Base-by-base conservation (phyloP, 805 yeast genomes). In the Metschnikowia cerradonensis region DNA sequence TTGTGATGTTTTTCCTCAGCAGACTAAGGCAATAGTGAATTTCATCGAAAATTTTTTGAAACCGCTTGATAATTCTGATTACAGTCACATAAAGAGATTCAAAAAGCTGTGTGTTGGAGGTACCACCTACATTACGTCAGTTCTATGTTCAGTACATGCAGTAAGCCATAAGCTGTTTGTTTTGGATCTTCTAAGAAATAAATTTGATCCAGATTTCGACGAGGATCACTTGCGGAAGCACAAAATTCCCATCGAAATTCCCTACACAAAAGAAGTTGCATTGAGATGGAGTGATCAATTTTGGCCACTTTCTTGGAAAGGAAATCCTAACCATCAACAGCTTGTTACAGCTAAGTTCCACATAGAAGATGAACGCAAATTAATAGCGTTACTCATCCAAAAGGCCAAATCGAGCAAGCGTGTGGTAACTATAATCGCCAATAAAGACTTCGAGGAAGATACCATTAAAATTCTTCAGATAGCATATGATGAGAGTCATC, bases 271-370 rank as follows among this genome's bases (percentile, higher is more conserved):
- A 57, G 90, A 84, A n/a, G 65, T 81, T 14, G 78, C 86, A 20
- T 52, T 67, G 1, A 70, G 72, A 39, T 91, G 97, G 97, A 78
- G 90, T 2, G 50, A 66, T 3, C 57, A 70, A 15, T 79, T 77
- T 56, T 92, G 98, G 99, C 98, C 98, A 0, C 69, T 89, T 48
- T 76, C 89, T 37, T 94, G 98, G 98, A 84, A 90, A 58, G 98
- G 98, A 0, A 90, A 91, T 61, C 95, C 96, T 0, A 75, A 83
- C 57, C 82, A 83, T 52, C 94, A 87, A 60, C 79, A 78, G 32
- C 66, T 89, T 37, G 82, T 84, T 30, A 82, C 80, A 6, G 72
- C 82, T 20, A 59, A 59, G 2, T 70, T 83, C 48, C 79, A 87
- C 53, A 71, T 81, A 46, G 68, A 58, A 0, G 62, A 62, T 26